These are phyloP conservation scores for Cornus controversa DNA, from an alignment of 148 eudicot genomes.

Conservation along the genomic window DNA sequence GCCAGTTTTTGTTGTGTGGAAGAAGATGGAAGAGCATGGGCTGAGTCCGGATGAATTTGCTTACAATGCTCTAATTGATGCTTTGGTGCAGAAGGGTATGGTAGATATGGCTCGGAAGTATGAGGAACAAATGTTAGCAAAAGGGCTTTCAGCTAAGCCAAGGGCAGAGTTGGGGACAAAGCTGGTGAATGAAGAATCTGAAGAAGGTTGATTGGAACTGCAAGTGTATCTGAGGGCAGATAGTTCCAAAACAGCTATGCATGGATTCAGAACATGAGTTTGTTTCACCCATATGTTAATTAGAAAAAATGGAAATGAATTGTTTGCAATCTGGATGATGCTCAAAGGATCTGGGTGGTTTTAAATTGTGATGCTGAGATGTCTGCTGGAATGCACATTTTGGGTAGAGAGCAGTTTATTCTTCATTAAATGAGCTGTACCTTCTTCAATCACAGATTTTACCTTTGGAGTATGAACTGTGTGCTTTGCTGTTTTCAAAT, in stretches of 20 bases:
- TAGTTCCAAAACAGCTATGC: neutral
- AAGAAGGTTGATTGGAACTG: conserved; percentile 6
- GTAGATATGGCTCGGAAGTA: conserved; percentile 78
- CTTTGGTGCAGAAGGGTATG: conserved; percentile 83
- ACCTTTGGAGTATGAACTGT: no score
- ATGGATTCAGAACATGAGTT: conserved; percentile 1
- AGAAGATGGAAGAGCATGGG: conserved; percentile 80
- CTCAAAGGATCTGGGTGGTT: neutral
- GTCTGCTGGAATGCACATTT: neutral
- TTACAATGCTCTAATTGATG: conserved; percentile 92
- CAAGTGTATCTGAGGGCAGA: neutral
- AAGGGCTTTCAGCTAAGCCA: conserved; percentile 89
- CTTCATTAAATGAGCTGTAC: no score
- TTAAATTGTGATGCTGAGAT: neutral
- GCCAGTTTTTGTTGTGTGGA: conserved; percentile 74
- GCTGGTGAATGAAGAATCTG: conserved; percentile 26
- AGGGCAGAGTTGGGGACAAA: conserved; percentile 57
- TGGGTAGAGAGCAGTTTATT: neutral
- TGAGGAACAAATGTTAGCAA: conserved; percentile 81
- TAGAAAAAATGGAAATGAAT: neutral
- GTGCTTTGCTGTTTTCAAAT: no score
- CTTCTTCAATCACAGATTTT: no score
- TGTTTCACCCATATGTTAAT: neutral
- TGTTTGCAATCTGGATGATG: neutral
- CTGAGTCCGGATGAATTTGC: conserved; percentile 85